Conservation (phyloP, 2,329 filamentous ascomycete species). For the Colletotrichum echinochloae region DNA sequence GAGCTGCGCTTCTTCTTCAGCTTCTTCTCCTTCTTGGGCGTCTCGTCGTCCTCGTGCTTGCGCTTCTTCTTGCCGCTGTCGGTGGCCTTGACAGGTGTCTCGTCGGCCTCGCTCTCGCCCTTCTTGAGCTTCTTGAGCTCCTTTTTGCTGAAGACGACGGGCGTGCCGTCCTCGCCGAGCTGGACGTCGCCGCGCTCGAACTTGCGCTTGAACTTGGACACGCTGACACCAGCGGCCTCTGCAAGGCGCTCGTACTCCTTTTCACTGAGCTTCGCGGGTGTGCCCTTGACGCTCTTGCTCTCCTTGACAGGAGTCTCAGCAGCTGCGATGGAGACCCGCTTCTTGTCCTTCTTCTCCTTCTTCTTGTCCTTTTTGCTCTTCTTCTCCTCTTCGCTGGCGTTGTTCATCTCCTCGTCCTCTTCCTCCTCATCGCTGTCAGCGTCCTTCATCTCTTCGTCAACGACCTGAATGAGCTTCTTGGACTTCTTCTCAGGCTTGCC, state of each 20-base stretch:
- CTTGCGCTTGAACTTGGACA: constrained; percentile 84
- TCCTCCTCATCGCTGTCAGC: constrained; percentile 53
- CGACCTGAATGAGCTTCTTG: constrained; percentile 60
- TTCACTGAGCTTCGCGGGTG: constrained; percentile 60
- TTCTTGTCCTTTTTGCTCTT: constrained; percentile 50
- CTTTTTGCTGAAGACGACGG: constrained; percentile 79
- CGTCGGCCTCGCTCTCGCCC: constrained; percentile 62
- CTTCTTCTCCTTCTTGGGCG: constrained; percentile 72
- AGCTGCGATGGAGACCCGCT: constrained; percentile 41
- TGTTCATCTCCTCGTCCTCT: constrained; percentile 55
- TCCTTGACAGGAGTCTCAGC: constrained; percentile 51
- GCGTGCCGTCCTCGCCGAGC: constrained; percentile 73
- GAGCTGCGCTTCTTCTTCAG: constrained; percentile 58
- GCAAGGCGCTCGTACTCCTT: constrained; percentile 71
- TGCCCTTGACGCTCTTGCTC: constrained; percentile 42
- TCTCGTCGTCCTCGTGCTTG: constrained; percentile 75
- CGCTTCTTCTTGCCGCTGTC: constrained; percentile 74
- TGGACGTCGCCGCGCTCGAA: constrained; percentile 80
- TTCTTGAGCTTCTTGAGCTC: constrained; percentile 80
- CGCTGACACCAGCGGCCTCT: constrained; percentile 74
- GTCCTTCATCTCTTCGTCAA: constrained; percentile 54
- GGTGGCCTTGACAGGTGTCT: constrained; percentile 57
- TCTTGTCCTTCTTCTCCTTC: constrained; percentile 56
- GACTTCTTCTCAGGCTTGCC: constrained; percentile 49
- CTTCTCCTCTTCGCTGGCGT: constrained; percentile 53